Percentiles rank a stretch among this genome's conserved stretches.
These are phyloP conservation scores for Calonectria crousiana DNA, from an alignment of 2,329 filamentous ascomycete species.

Conservation along the genomic window DNA sequence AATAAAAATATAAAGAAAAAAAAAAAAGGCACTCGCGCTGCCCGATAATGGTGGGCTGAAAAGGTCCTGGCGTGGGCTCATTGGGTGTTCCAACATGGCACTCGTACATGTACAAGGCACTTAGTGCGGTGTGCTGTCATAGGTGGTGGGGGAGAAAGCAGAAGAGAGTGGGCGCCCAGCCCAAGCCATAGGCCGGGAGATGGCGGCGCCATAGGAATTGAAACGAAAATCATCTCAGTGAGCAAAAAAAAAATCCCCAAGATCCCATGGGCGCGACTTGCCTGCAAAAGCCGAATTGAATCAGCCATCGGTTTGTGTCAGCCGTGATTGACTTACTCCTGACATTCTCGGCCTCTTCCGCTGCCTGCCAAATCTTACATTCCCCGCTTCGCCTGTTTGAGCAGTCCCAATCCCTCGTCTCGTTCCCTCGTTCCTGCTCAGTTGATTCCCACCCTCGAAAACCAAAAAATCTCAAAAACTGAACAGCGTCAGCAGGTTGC, in stretches of 20 bases:
- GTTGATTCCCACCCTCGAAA: background rate
- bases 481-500: background rate
- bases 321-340: conserved; percentile 6
- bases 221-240: background rate
- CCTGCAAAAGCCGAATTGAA: background rate
- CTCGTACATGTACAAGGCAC: background rate
- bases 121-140: background rate
- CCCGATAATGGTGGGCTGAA: background rate
- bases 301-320: background rate
- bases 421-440: background rate
- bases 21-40: background rate
- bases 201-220: background rate
- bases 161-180: conserved; percentile 1
- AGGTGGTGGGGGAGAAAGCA: background rate
- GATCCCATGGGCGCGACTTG: background rate
- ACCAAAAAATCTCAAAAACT: background rate
- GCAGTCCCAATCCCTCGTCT: background rate
- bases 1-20: background rate
- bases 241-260: background rate
- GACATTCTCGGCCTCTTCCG: conserved; percentile 4
- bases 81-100: background rate
- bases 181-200: background rate
- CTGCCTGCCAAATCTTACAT: conserved; percentile 4
- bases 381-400: conserved; percentile 9
- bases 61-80: background rate